Percentiles rank a stretch among this genome's conserved stretches.
Evolutionary conservation across 2,329 filamentous ascomycete genomes (phyloP).

Genomic region (Magnaporthales sp.): DNA sequence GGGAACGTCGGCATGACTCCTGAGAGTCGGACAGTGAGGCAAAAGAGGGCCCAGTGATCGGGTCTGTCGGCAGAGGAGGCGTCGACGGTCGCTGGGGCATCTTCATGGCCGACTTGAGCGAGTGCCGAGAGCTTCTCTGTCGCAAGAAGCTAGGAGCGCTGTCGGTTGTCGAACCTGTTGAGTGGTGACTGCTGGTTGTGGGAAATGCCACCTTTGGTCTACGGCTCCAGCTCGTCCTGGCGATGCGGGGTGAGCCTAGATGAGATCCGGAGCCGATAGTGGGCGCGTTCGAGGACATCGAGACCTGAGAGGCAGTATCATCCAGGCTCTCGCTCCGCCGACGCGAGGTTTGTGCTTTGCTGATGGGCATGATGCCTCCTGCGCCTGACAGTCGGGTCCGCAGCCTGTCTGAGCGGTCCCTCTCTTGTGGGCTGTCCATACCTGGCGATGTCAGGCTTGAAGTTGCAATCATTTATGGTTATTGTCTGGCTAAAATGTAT

Average conservation of each 20-base stretch:
- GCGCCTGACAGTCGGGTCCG: constrained; percentile 2
- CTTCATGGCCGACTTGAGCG: constrained; percentile 4
- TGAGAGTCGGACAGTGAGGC: background rate
- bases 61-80: background rate
- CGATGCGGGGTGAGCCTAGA: background rate
- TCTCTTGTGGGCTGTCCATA: background rate
- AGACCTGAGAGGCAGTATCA: constrained; percentile 6
- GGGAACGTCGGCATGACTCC: background rate
- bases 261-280: constrained; percentile 5
- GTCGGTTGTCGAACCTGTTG: background rate
- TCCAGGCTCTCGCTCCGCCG: background rate
- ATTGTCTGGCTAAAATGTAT: background rate
- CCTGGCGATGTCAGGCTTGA: background rate
- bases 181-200: background rate
- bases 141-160: background rate
- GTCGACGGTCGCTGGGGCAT: background rate
- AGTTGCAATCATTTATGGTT: background rate
- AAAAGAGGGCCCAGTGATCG: background rate
- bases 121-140: background rate
- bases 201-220: background rate
- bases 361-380: background rate
- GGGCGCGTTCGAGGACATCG: constrained; percentile 7
- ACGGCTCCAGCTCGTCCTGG: background rate
- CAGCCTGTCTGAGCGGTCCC: background rate
- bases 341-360: background rate